Evolutionary conservation across 179 eudicot genomes (phyloP).

Genomic region (Pouteria campechiana): DNA sequence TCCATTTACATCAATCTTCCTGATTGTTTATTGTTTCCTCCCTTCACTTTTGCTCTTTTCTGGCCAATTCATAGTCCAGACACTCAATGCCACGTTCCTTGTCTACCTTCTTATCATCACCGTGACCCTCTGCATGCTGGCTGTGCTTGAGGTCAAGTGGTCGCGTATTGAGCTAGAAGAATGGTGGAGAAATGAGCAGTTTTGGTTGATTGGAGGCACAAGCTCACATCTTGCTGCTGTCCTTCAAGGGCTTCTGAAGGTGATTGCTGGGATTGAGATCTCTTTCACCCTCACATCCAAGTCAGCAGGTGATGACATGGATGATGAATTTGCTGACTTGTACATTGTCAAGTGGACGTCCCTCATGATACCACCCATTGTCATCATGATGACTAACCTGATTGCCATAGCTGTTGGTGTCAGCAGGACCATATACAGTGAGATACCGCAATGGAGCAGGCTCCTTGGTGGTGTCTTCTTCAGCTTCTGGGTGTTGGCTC

Average conservation of each 20-base stretch:
- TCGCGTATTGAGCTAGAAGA: slow-evolving; percentile 74
- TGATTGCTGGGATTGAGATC: slow-evolving; percentile 80
- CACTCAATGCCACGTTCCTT: slow-evolving; percentile 74
- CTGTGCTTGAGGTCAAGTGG: slow-evolving; percentile 82
- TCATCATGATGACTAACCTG: slow-evolving; percentile 70
- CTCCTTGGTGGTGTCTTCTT: slow-evolving; percentile 85
- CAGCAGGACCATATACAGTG: slow-evolving; percentile 79
- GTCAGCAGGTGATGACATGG: slow-evolving; percentile 64
- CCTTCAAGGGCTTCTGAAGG: slow-evolving; percentile 73
- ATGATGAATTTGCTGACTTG: slow-evolving; percentile 82
- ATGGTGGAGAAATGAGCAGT: slow-evolving; percentile 96
- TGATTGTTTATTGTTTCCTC: slow-evolving; percentile 80
- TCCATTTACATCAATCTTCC: slow-evolving; percentile 82
- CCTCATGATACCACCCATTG: slow-evolving; percentile 75
- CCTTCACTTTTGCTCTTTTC: slow-evolving; percentile 90
- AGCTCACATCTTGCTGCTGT: slow-evolving; percentile 93
- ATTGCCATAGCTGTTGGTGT: slow-evolving; percentile 83
- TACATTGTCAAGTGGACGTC: slow-evolving; percentile 81
- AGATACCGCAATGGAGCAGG: slow-evolving; percentile 83
- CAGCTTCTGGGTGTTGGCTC: slow-evolving; percentile 93
- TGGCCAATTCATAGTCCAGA: slow-evolving; percentile 88
- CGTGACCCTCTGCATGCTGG: slow-evolving; percentile 56
- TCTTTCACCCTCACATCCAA: slow-evolving; percentile 80
- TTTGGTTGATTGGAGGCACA: slow-evolving; percentile 91
- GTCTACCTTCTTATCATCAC: slow-evolving; percentile 58